These are phyloP conservation scores for Lachnellula occidentalis DNA, from an alignment of 2,329 filamentous ascomycete species.

Conservation along the genomic window DNA sequence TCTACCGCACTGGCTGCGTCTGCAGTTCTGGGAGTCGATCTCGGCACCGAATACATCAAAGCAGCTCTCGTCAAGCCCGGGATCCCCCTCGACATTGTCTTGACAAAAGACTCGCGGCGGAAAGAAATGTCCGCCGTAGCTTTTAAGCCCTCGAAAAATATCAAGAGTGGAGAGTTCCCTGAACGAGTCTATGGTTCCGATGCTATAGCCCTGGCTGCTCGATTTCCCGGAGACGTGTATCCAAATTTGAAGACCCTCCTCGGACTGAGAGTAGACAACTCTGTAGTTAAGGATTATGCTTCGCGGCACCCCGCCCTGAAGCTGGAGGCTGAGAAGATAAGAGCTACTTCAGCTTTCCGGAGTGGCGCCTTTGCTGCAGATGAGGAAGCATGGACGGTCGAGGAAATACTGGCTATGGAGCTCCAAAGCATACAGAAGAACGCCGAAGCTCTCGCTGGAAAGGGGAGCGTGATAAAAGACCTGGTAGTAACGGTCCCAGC, in stretches of 20 bases:
- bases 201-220: constrained; percentile 76
- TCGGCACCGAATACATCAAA: constrained; percentile 97
- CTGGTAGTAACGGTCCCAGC: constrained; percentile 84
- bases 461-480: constrained; percentile 68
- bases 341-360: constrained; percentile 74
- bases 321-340: constrained; percentile 52
- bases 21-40: constrained; percentile 84
- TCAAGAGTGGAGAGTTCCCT: constrained; percentile 64
- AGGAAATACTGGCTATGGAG: constrained; percentile 95
- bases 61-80: constrained; percentile 93
- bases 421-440: constrained; percentile 87
- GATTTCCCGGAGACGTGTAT: constrained; percentile 91
- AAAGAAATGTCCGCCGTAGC: constrained; percentile 89
- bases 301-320: constrained; percentile 73
- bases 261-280: constrained; percentile 60
- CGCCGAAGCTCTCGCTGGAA: constrained; percentile 75
- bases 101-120: constrained; percentile 94
- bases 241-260: constrained; percentile 87
- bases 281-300: constrained; percentile 64
- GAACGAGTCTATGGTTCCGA: constrained; percentile 91
- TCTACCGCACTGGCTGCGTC: constrained; percentile 38
- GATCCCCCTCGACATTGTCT: constrained; percentile 93
- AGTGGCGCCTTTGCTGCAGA: constrained; percentile 60
- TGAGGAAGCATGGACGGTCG: constrained; percentile 69
- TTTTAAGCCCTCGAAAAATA: constrained; percentile 78